These are phyloP conservation scores for Adansonia gregorii DNA, from an alignment of 441 rosid genomes.

Conservation along the genomic window DNA sequence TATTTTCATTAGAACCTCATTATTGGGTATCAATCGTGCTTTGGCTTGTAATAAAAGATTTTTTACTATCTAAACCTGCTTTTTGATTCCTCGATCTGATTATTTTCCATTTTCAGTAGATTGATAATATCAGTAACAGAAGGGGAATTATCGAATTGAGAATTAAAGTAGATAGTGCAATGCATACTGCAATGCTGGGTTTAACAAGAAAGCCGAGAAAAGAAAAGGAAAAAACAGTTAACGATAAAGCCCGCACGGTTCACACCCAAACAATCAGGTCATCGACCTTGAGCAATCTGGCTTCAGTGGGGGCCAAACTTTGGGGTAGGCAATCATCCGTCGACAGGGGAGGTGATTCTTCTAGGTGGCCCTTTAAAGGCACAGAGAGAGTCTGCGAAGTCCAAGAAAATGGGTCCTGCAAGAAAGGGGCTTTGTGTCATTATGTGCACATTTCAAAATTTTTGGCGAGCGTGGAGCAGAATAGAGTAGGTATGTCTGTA, in stretches of 20 bases:
- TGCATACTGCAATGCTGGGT: too few relatives aligned
- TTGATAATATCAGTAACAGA: too few relatives aligned
- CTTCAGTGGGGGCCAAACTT: conserved; percentile 48
- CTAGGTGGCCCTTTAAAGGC: conserved; percentile 56
- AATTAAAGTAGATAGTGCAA: too few relatives aligned
- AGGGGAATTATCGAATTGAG: too few relatives aligned
- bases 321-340: conserved; percentile 75
- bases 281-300: conserved; percentile 37
- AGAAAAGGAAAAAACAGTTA: too few relatives aligned
- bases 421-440: conserved; percentile 81
- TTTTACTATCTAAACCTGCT: not conserved
- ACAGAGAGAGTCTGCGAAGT: conserved; percentile 64
- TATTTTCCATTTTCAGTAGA: too few relatives aligned
- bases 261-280: too few relatives aligned
- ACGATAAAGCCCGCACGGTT: too few relatives aligned
- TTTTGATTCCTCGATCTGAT: not conserved
- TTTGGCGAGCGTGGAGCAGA: conserved; percentile 32
- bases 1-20: not conserved
- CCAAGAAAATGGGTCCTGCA: conserved; percentile 77
- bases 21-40: too few relatives aligned
- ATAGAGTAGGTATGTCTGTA: conserved; percentile 46
- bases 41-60: not conserved
- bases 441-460: conserved; percentile 58
- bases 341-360: conserved; percentile 47
- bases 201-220: too few relatives aligned